phyloP scores from a whole-genome alignment of 768 basidiomycete species.

The Pholiota molesta region DNA sequence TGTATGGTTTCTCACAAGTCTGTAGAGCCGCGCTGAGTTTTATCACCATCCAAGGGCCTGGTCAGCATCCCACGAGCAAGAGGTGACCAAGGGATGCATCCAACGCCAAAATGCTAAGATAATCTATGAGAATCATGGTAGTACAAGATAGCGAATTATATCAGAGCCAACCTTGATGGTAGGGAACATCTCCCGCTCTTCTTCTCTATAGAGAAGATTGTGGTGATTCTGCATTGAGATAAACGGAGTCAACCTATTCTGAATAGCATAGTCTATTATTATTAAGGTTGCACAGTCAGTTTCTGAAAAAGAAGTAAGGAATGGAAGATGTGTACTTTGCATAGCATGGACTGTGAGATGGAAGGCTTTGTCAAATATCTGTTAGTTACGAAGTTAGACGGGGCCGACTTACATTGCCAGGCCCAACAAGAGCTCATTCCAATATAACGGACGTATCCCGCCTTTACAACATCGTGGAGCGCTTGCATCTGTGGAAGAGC shows the following conservation, averaged over 20 bases:
- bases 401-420: constrained; percentile 49
- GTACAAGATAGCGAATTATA: neutral
- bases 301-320: no score
- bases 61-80: constrained; percentile 52
- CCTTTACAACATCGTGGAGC: constrained; percentile 65
- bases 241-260: constrained; percentile 55
- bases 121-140: neutral
- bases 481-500: constrained; percentile 58
- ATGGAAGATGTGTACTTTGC: constrained; percentile 45
- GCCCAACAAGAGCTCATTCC: constrained; percentile 62
- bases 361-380: neutral
- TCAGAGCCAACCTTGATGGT: constrained; percentile 43
- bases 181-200: constrained; percentile 64
- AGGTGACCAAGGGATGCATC: constrained; percentile 60
- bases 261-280: constrained; percentile 55
- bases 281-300: neutral
- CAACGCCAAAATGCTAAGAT: constrained; percentile 48
- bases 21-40: constrained; percentile 16
- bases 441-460: constrained; percentile 64
- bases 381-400: neutral
- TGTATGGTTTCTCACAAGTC: neutral
- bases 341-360: constrained; percentile 48
- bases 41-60: constrained; percentile 38
- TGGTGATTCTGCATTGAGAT: constrained; percentile 71
- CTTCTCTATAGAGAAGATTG: constrained; percentile 59